Percentiles rank a stretch among this genome's conserved stretches.
Evolutionary conservation across 1,139 yeast genomes (phyloP).

Genomic region (Meyerozyma sp.): DNA sequence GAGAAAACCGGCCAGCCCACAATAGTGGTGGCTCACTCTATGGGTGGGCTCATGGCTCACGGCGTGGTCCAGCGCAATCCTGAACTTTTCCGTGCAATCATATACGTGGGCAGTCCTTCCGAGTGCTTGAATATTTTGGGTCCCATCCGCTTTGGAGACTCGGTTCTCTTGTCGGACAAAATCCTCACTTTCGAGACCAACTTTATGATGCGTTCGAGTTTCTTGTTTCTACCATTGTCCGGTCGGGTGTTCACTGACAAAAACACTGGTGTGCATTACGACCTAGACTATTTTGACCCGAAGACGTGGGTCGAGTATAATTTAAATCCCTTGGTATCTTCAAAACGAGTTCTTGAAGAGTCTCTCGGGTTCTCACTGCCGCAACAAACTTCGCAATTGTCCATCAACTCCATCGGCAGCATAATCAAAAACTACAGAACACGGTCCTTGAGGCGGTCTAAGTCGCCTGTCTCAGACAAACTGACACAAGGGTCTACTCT

Average conservation of each 20-base stretch:
- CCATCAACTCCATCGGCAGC: neutral
- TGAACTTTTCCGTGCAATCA: conserved; percentile 59
- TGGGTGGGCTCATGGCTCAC: conserved; percentile 89
- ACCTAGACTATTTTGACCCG: conserved; percentile 74
- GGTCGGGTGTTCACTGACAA: conserved; percentile 70
- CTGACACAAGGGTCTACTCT: neutral
- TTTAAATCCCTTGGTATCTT: conserved; percentile 67
- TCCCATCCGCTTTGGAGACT: conserved; percentile 77
- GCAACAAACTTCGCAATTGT: neutral
- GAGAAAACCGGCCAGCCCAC: conserved; percentile 47
- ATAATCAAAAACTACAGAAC: neutral
- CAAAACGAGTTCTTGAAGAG: conserved; percentile 20
- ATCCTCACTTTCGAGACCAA: conserved; percentile 76
- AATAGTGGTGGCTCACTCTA: conserved; percentile 78
- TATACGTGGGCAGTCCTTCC: conserved; percentile 80
- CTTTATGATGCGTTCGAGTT: conserved; percentile 85
- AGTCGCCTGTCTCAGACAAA: neutral
- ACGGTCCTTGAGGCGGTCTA: neutral
- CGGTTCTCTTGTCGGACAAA: conserved; percentile 67
- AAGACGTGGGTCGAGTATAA: conserved; percentile 75
- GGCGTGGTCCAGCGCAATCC: conserved; percentile 70
- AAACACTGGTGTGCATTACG: conserved; percentile 51
- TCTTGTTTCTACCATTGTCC: conserved; percentile 66
- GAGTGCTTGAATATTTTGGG: conserved; percentile 86
- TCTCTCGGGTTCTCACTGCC: neutral